Evolutionary conservation across 192 early-diverging fungal species (phyloP).

Genomic region (Diversispora epigaea): DNA sequence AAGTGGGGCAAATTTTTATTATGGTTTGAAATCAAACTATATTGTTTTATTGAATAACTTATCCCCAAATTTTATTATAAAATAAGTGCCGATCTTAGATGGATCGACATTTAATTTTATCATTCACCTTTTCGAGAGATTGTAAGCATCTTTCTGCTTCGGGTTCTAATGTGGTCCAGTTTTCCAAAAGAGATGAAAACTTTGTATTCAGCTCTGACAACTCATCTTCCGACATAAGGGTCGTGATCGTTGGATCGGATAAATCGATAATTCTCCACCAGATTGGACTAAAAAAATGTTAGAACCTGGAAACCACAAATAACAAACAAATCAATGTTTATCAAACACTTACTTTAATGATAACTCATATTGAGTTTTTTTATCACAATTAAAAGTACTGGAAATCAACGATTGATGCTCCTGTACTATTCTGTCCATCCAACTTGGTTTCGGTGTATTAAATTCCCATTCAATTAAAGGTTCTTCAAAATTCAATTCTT

Average conservation of each 20-base stretch:
- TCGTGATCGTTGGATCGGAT: not conserved
- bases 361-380: not conserved
- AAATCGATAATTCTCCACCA: conserved; percentile 27
- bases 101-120: not conserved
- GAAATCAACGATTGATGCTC: not conserved
- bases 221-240: conserved; percentile 12
- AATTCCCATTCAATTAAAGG: conserved; percentile 13
- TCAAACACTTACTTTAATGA: conserved; percentile 9
- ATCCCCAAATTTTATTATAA: no score
- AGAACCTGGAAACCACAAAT: conserved; percentile 7
- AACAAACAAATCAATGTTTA: not conserved
- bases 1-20: no score
- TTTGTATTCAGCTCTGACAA: conserved; percentile 21
- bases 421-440: conserved; percentile 1
- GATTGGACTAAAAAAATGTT: conserved; percentile 12
- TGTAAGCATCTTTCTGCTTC: conserved; percentile 28
- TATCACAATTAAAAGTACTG: not conserved
- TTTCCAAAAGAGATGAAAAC: conserved; percentile 20
- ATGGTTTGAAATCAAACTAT: no score
- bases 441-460: conserved; percentile 11
- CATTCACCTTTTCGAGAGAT: conserved; percentile 21
- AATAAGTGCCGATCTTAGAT: no score
- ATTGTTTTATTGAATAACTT: no score
- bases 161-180: conserved; percentile 28
- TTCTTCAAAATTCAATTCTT: not conserved